Conservation (phyloP, 805 yeast genomes). For the Ogataea polymorpha region DNA sequence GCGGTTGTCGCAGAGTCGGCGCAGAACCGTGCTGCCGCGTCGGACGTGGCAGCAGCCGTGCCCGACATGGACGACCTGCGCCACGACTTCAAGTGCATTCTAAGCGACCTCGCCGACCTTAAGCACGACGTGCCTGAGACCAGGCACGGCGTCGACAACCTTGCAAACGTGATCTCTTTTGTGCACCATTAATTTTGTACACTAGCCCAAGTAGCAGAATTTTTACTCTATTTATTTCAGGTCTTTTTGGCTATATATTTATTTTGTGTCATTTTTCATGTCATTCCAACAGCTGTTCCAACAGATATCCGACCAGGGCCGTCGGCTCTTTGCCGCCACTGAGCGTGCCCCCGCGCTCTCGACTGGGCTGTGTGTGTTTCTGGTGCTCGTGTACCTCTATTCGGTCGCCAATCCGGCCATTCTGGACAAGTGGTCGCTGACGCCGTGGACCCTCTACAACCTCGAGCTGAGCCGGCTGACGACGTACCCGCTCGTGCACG, state of each 20-base stretch:
- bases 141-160: conserved; percentile 34
- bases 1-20: conserved; percentile 19
- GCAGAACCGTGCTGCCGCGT: conserved; percentile 7
- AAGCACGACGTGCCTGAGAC: conserved; percentile 37
- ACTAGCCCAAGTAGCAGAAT: not conserved
- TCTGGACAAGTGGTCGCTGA: conserved; percentile 43
- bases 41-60: not conserved
- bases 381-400: conserved; percentile 41
- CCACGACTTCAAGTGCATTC: conserved; percentile 13
- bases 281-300: conserved; percentile 1
- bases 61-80: conserved; percentile 9
- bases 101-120: conserved; percentile 33
- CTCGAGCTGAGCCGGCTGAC: conserved; percentile 54
- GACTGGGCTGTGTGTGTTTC: conserved; percentile 57
- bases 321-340: conserved; percentile 1
- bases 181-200: conserved; percentile 4
- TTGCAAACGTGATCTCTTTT: conserved; percentile 23
- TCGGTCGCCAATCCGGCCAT: conserved; percentile 29
- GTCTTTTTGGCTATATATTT: no score
- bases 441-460: conserved; percentile 52
- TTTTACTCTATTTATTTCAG: not conserved
- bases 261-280: not conserved
- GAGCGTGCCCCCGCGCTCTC: conserved; percentile 46
- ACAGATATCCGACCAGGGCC: not conserved
- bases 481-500: conserved; percentile 70